phyloP scores from a whole-genome alignment of 257 asterid genomes.

The Scutellaria barbata region DNA sequence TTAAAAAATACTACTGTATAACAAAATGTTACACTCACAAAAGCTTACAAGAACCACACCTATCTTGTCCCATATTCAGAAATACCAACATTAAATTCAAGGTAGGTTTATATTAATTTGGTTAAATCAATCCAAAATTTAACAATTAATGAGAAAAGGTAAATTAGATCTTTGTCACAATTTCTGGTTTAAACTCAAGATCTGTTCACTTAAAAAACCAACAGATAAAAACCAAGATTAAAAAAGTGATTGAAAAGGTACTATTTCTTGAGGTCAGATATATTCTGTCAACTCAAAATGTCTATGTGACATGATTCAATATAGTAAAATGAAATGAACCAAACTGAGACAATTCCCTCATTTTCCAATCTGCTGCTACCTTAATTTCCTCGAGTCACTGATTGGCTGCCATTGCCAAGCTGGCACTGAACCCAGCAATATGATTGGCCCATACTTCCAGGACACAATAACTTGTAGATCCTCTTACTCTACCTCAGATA shows the following conservation, averaged over 20 bases:
- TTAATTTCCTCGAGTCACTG: slow-evolving; percentile 85
- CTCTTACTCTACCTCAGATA: slow-evolving; percentile 41
- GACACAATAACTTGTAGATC: slow-evolving; percentile 22
- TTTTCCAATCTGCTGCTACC: slow-evolving; percentile 58
- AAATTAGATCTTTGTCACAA: not conserved
- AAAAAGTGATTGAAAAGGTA: slow-evolving; percentile 46
- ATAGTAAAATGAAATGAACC: slow-evolving; percentile 36
- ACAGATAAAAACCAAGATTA: slow-evolving; percentile 45
- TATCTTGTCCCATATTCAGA: too few species aligned
- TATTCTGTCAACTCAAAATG: slow-evolving; percentile 55
- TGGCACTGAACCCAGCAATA: slow-evolving; percentile 56
- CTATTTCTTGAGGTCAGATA: slow-evolving; percentile 40
- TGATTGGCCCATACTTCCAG: slow-evolving; percentile 55
- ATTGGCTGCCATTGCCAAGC: slow-evolving; percentile 68
- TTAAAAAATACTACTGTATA: too few species aligned
- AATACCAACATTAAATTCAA: too few species aligned
- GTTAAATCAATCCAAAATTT: not conserved
- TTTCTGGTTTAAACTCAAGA: not conserved
- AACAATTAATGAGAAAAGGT: not conserved
- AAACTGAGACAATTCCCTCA: slow-evolving; percentile 33
- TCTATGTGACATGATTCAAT: slow-evolving; percentile 47
- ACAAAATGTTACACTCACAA: too few species aligned
- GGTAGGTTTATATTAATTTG: not conserved
- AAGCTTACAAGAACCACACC: too few species aligned
- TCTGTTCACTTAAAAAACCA: slow-evolving; percentile 31